Percentiles rank a stretch among this genome's conserved stretches.
These are phyloP conservation scores for Nemania sp. DNA, from an alignment of 2,329 filamentous ascomycete species.

Conservation along the genomic window DNA sequence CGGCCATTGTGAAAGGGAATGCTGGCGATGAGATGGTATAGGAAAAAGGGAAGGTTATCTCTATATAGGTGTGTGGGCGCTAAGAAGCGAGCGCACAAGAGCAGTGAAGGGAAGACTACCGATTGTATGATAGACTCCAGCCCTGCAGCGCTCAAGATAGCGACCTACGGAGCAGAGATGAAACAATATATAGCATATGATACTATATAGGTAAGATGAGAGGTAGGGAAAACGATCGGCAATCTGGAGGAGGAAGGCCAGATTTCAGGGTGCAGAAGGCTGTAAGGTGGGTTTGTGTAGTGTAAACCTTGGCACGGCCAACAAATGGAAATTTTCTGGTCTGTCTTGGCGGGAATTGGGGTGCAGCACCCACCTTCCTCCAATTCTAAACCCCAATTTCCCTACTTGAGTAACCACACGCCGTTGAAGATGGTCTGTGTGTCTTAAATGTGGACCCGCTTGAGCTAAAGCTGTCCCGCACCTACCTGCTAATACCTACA, in stretches of 20 bases:
- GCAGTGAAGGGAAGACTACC: conserved; percentile 10
- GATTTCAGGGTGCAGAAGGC: conserved; percentile 36
- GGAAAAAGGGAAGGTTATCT: conserved; percentile 4
- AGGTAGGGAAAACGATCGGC: conserved; percentile 16
- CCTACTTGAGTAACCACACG: conserved; percentile 13
- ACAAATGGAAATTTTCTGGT: conserved; percentile 27
- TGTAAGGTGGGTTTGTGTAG: conserved; percentile 10
- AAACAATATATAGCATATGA: background rate
- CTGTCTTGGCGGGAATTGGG: conserved; percentile 26
- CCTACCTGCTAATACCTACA: background rate
- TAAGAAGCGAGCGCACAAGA: background rate
- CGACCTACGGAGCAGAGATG: background rate
- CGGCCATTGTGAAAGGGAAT: conserved; percentile 48
- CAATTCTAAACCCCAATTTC: conserved; percentile 7
- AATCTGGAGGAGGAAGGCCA: conserved; percentile 29
- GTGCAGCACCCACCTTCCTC: conserved; percentile 14
- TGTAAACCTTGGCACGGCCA: conserved; percentile 10
- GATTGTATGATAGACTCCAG: conserved; percentile 16
- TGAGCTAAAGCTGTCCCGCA: conserved; percentile 20
- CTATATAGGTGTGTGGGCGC: background rate
- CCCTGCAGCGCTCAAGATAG: background rate
- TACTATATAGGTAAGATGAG: background rate
- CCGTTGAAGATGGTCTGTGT: conserved; percentile 6
- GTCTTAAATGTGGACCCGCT: background rate
- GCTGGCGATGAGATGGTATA: background rate